Base-by-base conservation (phyloP, 2,329 filamentous ascomycete species). In the Xylaria sp. region DNA sequence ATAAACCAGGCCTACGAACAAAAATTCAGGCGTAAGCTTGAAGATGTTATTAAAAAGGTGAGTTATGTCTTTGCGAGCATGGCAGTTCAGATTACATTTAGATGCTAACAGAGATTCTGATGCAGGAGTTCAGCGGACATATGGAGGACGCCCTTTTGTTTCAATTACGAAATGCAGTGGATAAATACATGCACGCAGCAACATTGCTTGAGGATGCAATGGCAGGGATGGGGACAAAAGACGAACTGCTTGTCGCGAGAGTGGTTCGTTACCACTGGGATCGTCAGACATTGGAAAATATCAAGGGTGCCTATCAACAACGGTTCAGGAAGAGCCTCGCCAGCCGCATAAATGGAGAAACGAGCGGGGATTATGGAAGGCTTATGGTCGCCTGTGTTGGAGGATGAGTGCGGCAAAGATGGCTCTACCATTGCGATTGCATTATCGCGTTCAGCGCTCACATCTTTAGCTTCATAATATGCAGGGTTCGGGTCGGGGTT, bases 211-310 rank as follows among this genome's bases (percentile, higher is more conserved):
- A 97, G 77, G 91, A 92, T 15, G 85, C 91, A 18, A 98, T 98
- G 95, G 86, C 88, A 1, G 96, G 95, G 0, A 75, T 91, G 71
- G 95, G 95, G 2, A 98, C 96, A 12, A 95, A 96, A 79, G 94
- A 99, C 70, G 83, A 89, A 36, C 84, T 94, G 9, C 86, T 98
- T 3, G 87, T 97, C 18, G 86, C 90, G 32, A 86, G 94, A n/a
- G 86, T 96, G 4, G 88, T 97, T 1, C 86, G 93, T 25, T 85
- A 88, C 57, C 95, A 98, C 80, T 98, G 95, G 95, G 89, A 97
- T 76, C 85, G 85, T 43, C 85, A 84, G 63, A 88, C 92, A 73
- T 85, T 97, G 84, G 87, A 89, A 59, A 91, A 93, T 72, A 91
- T 97, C 65, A 94, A 93, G 80, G 86, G 84, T 0, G 93, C 92